Evolutionary conservation across 768 basidiomycete genomes (phyloP), one percentile per base, ranked within the genome.

Genomic region (Hortiboletus campestris): DNA sequence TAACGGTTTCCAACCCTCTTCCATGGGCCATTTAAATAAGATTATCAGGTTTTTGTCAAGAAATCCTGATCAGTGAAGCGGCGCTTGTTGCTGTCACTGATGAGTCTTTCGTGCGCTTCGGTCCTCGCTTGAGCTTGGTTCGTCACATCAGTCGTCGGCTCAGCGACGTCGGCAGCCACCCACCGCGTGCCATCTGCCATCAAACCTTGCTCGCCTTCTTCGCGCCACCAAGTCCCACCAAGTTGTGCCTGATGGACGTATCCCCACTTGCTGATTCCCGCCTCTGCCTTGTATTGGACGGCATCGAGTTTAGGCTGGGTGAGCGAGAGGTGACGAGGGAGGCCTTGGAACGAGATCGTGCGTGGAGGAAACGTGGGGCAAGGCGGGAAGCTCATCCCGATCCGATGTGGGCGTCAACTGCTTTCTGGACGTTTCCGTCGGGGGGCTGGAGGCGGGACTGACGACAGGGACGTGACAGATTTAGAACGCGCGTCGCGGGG

Each of bases 211-310:
- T 73, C 68, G 47, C 75, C 69, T 55, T 74, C 74, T 42, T 74
- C 71, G 28, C 65, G 57, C 64, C 69, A 73, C 32, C 63, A 53
- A 19, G 55, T 57, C 29, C 56, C 59, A 14, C 66, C 62, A 6
- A 65, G 47, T 25, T 69, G 69, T 39, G 68, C 20, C 55, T 74
- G 74, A 36, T 71, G 67, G 35, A 86, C 79, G 59, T 79, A 88
- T 40, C 86, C 87, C 6, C 85, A 74, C 61, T 74, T 74, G 56
- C 77, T 83, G 32, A 89, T 61, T 17, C 85, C 86, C n/a, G 86
- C 87, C 67, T 88, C 86, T 0, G 85, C 86, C 69, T 88, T 88
- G 69, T 81, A 88, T 56, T 84, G 72, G 25, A 84, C 86, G 31
- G 80, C 80, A 53, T 88, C 85, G 25, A 87, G 65, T 42, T 72